Conservation (phyloP, 768 basidiomycete species). For the Boletus sp. region DNA sequence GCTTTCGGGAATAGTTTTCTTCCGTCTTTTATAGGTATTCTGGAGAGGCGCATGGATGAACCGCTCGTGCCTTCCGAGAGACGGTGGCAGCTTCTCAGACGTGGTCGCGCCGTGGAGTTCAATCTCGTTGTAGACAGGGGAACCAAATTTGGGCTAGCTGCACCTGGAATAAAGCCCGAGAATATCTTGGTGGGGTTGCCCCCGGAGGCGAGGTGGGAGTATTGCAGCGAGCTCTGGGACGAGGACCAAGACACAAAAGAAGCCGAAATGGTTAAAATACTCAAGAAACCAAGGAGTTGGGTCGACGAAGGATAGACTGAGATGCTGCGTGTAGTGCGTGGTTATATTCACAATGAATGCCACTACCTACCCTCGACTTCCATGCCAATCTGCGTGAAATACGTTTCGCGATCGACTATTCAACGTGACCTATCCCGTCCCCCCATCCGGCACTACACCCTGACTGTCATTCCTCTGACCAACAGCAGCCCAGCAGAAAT, state of each 20-base stretch:
- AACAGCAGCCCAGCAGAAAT: constrained; percentile 69
- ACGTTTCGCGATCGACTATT: not conserved
- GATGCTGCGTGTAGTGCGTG: not conserved
- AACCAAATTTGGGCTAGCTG: constrained; percentile 61
- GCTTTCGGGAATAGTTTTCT: constrained; percentile 43
- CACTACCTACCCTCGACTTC: not conserved
- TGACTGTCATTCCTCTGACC: constrained; percentile 2
- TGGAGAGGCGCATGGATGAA: constrained; percentile 37
- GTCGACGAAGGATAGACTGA: not conserved
- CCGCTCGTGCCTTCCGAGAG: constrained; percentile 22
- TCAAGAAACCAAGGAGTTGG: constrained; percentile 32
- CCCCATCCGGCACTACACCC: not conserved
- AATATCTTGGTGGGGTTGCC: constrained; percentile 66
- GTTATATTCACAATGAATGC: too few relatives aligned
- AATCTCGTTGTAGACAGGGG: constrained; percentile 68
- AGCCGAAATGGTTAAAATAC: constrained; percentile 46
- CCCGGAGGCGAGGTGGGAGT: constrained; percentile 67
- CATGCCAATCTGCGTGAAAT: too few relatives aligned
- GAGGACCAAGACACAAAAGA: constrained; percentile 47
- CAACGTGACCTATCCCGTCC: not conserved
- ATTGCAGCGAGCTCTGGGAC: constrained; percentile 51
- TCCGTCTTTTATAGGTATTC: constrained; percentile 45
- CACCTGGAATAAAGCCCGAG: constrained; percentile 59
- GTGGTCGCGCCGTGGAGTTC: constrained; percentile 56
- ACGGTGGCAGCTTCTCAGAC: constrained; percentile 52